Conservation (phyloP, 2,329 filamentous ascomycete genomes). For the Emergomyces orientalis region DNA sequence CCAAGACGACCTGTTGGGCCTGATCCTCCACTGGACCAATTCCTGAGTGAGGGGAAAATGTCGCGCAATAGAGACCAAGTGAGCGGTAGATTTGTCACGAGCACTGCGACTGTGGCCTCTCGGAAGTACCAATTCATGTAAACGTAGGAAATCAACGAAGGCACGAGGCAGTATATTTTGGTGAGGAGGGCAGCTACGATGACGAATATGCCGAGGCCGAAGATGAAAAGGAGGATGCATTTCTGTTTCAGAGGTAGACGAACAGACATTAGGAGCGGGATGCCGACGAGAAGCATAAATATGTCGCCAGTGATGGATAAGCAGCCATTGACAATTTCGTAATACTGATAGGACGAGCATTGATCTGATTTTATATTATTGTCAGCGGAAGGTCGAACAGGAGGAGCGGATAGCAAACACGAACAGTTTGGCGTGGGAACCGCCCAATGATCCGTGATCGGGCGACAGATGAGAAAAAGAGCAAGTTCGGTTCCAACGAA, state of each 20-base stretch:
- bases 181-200: slow-evolving; percentile 43
- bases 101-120: slow-evolving; percentile 36
- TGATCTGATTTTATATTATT: slow-evolving; percentile 22
- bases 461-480: slow-evolving; percentile 44
- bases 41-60: slow-evolving; percentile 37
- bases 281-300: slow-evolving; percentile 35
- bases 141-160: slow-evolving; percentile 33
- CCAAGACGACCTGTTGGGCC: slow-evolving; percentile 25
- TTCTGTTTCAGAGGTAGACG: slow-evolving; percentile 36
- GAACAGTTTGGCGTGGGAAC: slow-evolving; percentile 35
- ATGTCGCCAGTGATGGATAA: slow-evolving; percentile 35
- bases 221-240: slow-evolving; percentile 34
- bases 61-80: slow-evolving; percentile 45
- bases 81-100: slow-evolving; percentile 45
- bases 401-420: slow-evolving; percentile 7
- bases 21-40: slow-evolving; percentile 32
- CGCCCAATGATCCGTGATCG: slow-evolving; percentile 44
- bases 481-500: slow-evolving; percentile 44
- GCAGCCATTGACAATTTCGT: slow-evolving; percentile 35
- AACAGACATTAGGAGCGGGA: slow-evolving; percentile 35
- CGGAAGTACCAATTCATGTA: slow-evolving; percentile 43
- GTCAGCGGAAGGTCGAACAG: background rate
- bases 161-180: slow-evolving; percentile 41
- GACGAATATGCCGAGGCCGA: slow-evolving; percentile 39
- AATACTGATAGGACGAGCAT: slow-evolving; percentile 38